Evolutionary conservation across 108 stramenopile species (phyloP).

Genomic region (Schizochytrium sp.): DNA sequence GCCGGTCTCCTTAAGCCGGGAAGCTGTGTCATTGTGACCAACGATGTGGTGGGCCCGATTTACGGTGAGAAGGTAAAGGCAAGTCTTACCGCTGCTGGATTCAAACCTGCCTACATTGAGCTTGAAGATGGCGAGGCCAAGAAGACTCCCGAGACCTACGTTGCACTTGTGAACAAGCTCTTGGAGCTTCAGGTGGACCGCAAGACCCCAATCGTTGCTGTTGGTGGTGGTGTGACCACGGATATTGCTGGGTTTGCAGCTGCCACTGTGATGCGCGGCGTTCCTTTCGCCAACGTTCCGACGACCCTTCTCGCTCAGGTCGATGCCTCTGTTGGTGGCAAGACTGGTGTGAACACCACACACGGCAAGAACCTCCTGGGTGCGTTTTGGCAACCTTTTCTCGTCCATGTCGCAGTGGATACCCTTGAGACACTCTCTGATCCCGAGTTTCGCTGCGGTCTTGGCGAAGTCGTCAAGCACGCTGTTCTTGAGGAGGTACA

Average conservation of each 20-base stretch:
- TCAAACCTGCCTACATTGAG: not conserved
- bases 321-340: constrained; percentile 95
- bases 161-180: constrained; percentile 30
- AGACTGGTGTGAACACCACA: constrained; percentile 97
- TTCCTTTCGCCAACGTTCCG: constrained; percentile 94
- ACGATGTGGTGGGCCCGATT: constrained; percentile 52
- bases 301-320: constrained; percentile 99
- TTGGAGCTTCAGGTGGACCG: constrained; percentile 70
- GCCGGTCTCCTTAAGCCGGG: not conserved
- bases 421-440: constrained; percentile 89
- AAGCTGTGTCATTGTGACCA: constrained; percentile 32
- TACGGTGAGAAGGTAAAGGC: not conserved
- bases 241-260: constrained; percentile 99
- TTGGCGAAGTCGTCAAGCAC: constrained; percentile 95
- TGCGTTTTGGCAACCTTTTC: constrained; percentile 94
- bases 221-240: constrained; percentile 98
- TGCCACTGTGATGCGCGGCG: constrained; percentile 94
- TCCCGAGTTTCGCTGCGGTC: constrained; percentile 89
- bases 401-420: constrained; percentile 62
- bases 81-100: constrained; percentile 24
- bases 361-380: constrained; percentile 99
- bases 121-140: constrained; percentile 49
- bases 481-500: constrained; percentile 75
- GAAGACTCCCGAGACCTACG: constrained; percentile 56
- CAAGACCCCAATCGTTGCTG: constrained; percentile 89